Conservation (phyloP, 768 basidiomycete species). For the Podaxis sp. region DNA sequence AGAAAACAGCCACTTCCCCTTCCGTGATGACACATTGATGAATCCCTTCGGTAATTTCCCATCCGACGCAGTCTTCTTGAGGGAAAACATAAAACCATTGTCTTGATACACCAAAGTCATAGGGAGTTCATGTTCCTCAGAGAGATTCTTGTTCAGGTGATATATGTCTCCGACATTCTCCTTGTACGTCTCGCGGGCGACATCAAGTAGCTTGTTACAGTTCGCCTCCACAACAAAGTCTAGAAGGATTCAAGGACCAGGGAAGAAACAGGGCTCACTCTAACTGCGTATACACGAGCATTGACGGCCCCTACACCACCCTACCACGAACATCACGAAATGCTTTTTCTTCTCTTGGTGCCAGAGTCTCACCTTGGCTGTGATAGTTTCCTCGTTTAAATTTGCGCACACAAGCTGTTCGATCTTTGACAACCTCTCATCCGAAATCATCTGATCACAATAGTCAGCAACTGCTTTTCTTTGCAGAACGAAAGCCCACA, state of each 20-base stretch:
- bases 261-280: conserved; percentile 29
- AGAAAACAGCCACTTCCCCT: conserved; percentile 70
- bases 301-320: conserved; percentile 72
- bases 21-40: conserved; percentile 60
- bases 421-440: conserved; percentile 65
- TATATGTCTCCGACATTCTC: conserved; percentile 91
- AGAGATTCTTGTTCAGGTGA: conserved; percentile 53
- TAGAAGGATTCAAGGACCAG: not conserved
- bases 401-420: conserved; percentile 51
- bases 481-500: conserved; percentile 22
- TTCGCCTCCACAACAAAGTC: conserved; percentile 46
- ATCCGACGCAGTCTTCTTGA: conserved; percentile 67
- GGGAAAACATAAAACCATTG: conserved; percentile 64
- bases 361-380: conserved; percentile 47
- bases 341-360: not conserved
- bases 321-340: conserved; percentile 27
- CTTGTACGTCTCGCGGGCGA: conserved; percentile 91
- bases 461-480: not conserved
- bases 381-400: conserved; percentile 68
- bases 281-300: conserved; percentile 86
- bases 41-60: conserved; percentile 67
- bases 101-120: conserved; percentile 69
- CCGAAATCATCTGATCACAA: conserved; percentile 58
- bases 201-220: conserved; percentile 80
- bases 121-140: conserved; percentile 61